These are phyloP conservation scores for Clonostachys solani DNA, from an alignment of 2,329 filamentous ascomycete genomes.

Conservation along the genomic window DNA sequence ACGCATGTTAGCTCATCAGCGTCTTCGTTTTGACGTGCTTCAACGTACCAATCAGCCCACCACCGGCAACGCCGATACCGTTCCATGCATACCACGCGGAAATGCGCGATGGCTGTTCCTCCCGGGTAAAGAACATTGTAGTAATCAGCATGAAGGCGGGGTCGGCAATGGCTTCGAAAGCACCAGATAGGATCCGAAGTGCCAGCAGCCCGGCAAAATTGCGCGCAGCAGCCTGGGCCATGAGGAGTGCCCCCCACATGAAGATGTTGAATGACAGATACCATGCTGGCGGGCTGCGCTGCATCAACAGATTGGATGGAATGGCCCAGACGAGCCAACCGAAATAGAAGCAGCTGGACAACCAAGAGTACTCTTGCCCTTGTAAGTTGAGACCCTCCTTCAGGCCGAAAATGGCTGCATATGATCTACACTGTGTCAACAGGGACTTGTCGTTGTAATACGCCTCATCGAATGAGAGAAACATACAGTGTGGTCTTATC, in stretches of 20 bases:
- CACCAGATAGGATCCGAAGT: slow-evolving; percentile 57
- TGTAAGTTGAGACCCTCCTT: slow-evolving; percentile 50
- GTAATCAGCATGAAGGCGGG: slow-evolving; percentile 58
- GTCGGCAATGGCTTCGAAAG: slow-evolving; percentile 53
- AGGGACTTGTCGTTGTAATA: not conserved
- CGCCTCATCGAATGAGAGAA: not conserved
- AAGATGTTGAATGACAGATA: slow-evolving; percentile 44
- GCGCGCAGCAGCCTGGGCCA: slow-evolving; percentile 46
- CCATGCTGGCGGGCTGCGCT: slow-evolving; percentile 23
- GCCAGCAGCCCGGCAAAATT: slow-evolving; percentile 52
- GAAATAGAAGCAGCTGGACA: slow-evolving; percentile 28
- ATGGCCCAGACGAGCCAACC: slow-evolving; percentile 30
- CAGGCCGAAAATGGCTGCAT: slow-evolving; percentile 63
- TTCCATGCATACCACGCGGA: slow-evolving; percentile 57
- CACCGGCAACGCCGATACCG: slow-evolving; percentile 54
- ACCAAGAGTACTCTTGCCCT: slow-evolving; percentile 51
- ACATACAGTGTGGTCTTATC: slow-evolving; percentile 43
- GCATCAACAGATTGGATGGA: slow-evolving; percentile 22
- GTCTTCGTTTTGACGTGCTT: too few relatives aligned
- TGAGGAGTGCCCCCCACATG: slow-evolving; percentile 44
- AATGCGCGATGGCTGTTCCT: slow-evolving; percentile 57
- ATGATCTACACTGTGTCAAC: slow-evolving; percentile 27
- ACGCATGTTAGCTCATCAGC: slow-evolving; percentile 5
- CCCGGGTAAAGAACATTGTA: slow-evolving; percentile 60
- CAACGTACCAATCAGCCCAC: slow-evolving; percentile 32